Percentiles rank a stretch among this genome's conserved stretches.
Conservation (phyloP, 768 basidiomycete genomes). For the Termitomyces sp. region DNA sequence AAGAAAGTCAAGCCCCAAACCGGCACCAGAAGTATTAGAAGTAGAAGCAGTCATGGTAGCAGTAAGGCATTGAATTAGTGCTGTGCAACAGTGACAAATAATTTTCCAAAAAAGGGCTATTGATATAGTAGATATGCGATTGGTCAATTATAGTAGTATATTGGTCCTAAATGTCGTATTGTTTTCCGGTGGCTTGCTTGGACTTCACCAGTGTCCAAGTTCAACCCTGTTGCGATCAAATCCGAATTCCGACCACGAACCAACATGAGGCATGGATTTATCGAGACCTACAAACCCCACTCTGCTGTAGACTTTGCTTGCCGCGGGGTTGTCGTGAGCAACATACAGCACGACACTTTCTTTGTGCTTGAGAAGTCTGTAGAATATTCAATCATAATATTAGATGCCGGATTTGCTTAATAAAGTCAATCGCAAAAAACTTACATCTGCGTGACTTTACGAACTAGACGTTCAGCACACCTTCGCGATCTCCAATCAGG, state of each 20-base stretch:
- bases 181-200: too few species aligned
- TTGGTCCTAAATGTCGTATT: not conserved
- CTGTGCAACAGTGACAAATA: not conserved
- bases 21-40: not conserved
- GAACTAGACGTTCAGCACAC: constrained; percentile 60
- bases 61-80: not conserved
- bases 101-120: not conserved
- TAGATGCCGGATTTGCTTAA: not conserved
- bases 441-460: constrained; percentile 51
- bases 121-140: not conserved
- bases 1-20: constrained; percentile 1
- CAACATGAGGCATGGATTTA: constrained; percentile 23
- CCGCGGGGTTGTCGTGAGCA: constrained; percentile 50
- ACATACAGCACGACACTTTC: constrained; percentile 62
- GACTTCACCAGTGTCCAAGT: constrained; percentile 70
- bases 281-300: constrained; percentile 64
- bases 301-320: constrained; percentile 53
- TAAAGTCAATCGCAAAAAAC: constrained; percentile 17
- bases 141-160: not conserved
- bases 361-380: constrained; percentile 33
- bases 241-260: constrained; percentile 59
- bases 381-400: constrained; percentile 7
- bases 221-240: constrained; percentile 43
- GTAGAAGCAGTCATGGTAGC: not conserved
- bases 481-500: constrained; percentile 49